Conservation (phyloP, 73 alveolate genomes). For the Effrenium voratum region DNA sequence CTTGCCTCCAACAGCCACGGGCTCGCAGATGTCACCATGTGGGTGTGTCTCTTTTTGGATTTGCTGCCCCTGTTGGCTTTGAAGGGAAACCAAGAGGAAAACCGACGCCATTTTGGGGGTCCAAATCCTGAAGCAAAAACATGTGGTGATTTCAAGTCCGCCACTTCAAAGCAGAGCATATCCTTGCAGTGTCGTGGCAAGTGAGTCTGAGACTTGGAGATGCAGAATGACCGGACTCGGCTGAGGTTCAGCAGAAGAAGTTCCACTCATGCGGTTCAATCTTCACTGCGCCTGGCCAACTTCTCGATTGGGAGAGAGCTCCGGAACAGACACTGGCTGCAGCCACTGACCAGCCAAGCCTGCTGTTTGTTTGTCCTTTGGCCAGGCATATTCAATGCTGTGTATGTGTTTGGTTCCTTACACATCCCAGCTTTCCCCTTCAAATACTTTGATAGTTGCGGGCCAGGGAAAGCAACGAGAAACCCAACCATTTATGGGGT, state of each 20-base stretch:
- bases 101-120: too few relatives aligned
- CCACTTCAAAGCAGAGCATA: too few relatives aligned
- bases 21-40: too few relatives aligned
- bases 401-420: not conserved
- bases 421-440: not conserved
- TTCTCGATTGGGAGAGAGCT: conserved; percentile 41
- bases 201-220: too few relatives aligned
- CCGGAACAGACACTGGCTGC: not conserved
- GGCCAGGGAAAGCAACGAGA: not conserved
- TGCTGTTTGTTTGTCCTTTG: conserved; percentile 20
- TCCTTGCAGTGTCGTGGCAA: too few relatives aligned
- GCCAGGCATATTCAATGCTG: not conserved
- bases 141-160: too few relatives aligned
- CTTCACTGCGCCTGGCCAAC: conserved; percentile 17
- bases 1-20: conserved; percentile 6
- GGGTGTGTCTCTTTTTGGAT: too few relatives aligned
- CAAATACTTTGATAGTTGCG: not conserved
- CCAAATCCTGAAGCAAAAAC: too few relatives aligned
- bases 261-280: conserved; percentile 57
- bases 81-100: too few relatives aligned
- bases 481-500: not conserved
- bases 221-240: too few relatives aligned
- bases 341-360: conserved; percentile 61
- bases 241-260: conserved; percentile 25
- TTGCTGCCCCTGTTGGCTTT: too few relatives aligned